Evolutionary conservation across 2,329 filamentous ascomycete species (phyloP).

Genomic region (Botrytis medusae): DNA sequence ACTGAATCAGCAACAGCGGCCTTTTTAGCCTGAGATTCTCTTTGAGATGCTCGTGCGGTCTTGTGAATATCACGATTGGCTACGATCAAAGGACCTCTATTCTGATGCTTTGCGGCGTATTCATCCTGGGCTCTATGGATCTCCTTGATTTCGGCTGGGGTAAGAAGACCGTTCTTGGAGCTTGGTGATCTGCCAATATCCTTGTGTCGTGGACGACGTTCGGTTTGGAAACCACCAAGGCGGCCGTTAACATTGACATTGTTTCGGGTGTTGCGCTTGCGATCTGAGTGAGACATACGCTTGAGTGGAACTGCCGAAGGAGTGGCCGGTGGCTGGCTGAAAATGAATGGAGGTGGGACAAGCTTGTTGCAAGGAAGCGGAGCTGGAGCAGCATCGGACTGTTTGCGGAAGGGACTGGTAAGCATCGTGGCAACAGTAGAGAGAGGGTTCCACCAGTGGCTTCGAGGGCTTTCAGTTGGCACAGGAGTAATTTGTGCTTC

Average conservation of each 20-base stretch:
- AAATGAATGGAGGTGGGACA: constrained; percentile 8
- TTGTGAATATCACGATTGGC: constrained; percentile 6
- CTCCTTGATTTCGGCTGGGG: background rate
- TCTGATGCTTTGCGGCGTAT: constrained; percentile 11
- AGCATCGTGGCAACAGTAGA: constrained; percentile 1
- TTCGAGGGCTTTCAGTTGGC: constrained; percentile 5
- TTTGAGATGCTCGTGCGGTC: constrained; percentile 1
- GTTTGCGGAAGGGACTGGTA: constrained; percentile 14
- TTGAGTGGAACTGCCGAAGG: constrained; percentile 3
- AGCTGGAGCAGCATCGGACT: background rate
- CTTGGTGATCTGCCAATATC: background rate
- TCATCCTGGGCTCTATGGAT: constrained; percentile 14
- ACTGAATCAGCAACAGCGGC: background rate
- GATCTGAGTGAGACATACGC: constrained; percentile 15
- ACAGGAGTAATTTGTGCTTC: background rate
- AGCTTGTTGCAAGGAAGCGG: background rate
- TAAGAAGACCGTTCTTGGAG: constrained; percentile 5
- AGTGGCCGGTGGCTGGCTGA: constrained; percentile 10
- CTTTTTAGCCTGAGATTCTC: background rate
- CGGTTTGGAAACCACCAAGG: constrained; percentile 10
- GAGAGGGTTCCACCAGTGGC: background rate
- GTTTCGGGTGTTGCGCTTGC: constrained; percentile 10
- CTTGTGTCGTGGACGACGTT: constrained; percentile 5
- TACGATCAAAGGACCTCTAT: background rate
- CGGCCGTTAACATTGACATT: constrained; percentile 8